These are phyloP conservation scores for Saitozyma podzolica DNA, from an alignment of 768 basidiomycete species.

Conservation along the genomic window DNA sequence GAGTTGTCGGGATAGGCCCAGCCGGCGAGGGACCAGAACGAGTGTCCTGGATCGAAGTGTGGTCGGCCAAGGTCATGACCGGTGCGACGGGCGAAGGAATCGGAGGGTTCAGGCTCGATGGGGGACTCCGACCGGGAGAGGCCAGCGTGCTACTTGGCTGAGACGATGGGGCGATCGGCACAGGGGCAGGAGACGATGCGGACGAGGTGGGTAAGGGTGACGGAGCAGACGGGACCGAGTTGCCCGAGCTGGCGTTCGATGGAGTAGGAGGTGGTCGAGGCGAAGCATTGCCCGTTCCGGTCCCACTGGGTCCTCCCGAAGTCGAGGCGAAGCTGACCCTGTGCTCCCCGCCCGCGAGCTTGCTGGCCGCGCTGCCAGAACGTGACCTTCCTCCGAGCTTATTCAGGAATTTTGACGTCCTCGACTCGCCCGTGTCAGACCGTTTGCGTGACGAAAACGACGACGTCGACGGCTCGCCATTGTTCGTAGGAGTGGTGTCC, in stretches of 20 bases:
- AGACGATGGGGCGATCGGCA: conserved; percentile 4
- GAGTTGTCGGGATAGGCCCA: not conserved
- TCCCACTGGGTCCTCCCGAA: not conserved
- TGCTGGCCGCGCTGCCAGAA: conserved; percentile 11
- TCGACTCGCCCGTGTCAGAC: conserved; percentile 5
- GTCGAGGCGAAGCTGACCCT: conserved; percentile 1
- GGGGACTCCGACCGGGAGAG: conserved; percentile 1
- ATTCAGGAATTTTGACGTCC: conserved; percentile 23
- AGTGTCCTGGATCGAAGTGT: not conserved
- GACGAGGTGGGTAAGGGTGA: conserved; percentile 4
- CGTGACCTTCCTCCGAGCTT: conserved; percentile 24
- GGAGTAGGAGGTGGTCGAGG: not conserved
- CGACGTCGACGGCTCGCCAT: conserved; percentile 10
- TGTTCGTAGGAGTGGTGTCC: conserved; percentile 1
- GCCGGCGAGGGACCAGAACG: too few relatives aligned
- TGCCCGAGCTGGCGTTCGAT: not conserved
- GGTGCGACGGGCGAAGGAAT: conserved; percentile 22
- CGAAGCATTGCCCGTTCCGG: not conserved
- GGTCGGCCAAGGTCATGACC: conserved; percentile 25
- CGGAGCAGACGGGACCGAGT: conserved; percentile 1
- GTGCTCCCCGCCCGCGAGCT: conserved; percentile 1
- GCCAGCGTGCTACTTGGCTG: not conserved
- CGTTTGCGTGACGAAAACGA: conserved; percentile 7
- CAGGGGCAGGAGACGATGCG: conserved; percentile 10
- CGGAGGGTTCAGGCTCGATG: conserved; percentile 9